Conservation (phyloP, 164 flowering plant species). For the Chloranthus sessilifolius region DNA sequence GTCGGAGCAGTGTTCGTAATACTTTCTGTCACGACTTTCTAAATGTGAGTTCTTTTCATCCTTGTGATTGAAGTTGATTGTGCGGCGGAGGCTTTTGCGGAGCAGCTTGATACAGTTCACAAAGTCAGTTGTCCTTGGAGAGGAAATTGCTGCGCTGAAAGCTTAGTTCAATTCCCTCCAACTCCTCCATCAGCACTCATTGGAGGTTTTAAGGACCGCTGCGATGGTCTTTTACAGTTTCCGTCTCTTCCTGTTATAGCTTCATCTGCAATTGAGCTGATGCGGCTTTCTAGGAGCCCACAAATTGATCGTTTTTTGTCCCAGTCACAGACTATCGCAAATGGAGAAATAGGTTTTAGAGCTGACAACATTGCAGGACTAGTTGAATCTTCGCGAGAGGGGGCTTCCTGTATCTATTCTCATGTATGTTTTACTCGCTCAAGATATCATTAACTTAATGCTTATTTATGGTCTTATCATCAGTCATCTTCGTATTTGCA, state of each 20-base stretch:
- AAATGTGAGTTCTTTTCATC: constrained; percentile 9
- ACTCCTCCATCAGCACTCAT: constrained; percentile 88
- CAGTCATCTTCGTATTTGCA: background rate
- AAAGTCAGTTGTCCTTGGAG: constrained; percentile 75
- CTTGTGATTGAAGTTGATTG: constrained; percentile 49
- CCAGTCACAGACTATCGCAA: constrained; percentile 31
- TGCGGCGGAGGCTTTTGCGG: constrained; percentile 66
- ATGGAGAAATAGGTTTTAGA: constrained; percentile 51
- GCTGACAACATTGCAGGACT: constrained; percentile 44
- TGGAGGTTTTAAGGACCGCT: constrained; percentile 95
- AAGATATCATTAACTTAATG: constrained; percentile 5
- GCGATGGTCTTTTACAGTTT: constrained; percentile 94
- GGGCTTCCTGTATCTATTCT: constrained; percentile 36
- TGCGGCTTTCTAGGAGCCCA: constrained; percentile 55
- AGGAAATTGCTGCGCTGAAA: constrained; percentile 94
- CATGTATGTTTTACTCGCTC: constrained; percentile 47
- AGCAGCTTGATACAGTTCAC: constrained; percentile 76
- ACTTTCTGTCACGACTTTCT: constrained; percentile 8
- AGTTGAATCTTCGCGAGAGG: constrained; percentile 49
- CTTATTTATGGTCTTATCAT: constrained; percentile 1
- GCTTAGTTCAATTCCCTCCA: constrained; percentile 98
- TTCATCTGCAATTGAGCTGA: constrained; percentile 71
- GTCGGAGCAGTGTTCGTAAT: constrained; percentile 2
- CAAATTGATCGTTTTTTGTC: constrained; percentile 75
- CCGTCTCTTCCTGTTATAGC: constrained; percentile 73